Evolutionary conservation across 2,329 filamentous ascomycete genomes (phyloP), one percentile per base, ranked within the genome.

Genomic region (Claviceps digitariae): DNA sequence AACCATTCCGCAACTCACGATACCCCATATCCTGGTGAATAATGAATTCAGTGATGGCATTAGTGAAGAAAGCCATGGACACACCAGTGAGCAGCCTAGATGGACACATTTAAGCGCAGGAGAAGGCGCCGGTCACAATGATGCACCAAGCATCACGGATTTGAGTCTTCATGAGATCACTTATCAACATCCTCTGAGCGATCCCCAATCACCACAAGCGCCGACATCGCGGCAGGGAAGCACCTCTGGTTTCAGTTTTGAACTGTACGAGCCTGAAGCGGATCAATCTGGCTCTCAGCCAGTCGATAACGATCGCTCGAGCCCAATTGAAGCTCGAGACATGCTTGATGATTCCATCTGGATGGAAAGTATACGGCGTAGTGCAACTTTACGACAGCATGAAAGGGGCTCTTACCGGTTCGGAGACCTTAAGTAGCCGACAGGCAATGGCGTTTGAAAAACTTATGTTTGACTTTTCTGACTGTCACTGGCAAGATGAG

Each of bases 1-100:
- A 4, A 78, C 74, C 1, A 73, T 94, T 31, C 90, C 90, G 3
- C 82, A 87, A 59, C 82, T 95, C 58, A 84, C 82, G 21, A 85
- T 95, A 27, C 91, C 91, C 0, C 89, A 95, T 63, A 95, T 97
- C 57, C 83, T 87, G 57, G 86, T 96, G 23, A 89, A 96, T 58
- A 86, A 91, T 54, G 84, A 88, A 57, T 79, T 81, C 45, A 77
- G 76, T 52, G 66, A 70, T 59, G 53, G 65, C 60, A 54, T 36
- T 4, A 17, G 27, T 34, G 45, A 50, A 45, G 23, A 20, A 17
- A 31, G 44, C 20, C 38, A 50, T 3, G 27, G 7, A 9, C 21
- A n/a, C 25, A 25, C 8, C 10, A 15, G 10, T 17, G 50, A 52
- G 17, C 52, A 54, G 40, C 54, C 56, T n/a, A 48, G 52, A 15